Evolutionary conservation across 2,329 filamentous ascomycete species (phyloP).

Genomic region (Cladophialophora chaetospira): DNA sequence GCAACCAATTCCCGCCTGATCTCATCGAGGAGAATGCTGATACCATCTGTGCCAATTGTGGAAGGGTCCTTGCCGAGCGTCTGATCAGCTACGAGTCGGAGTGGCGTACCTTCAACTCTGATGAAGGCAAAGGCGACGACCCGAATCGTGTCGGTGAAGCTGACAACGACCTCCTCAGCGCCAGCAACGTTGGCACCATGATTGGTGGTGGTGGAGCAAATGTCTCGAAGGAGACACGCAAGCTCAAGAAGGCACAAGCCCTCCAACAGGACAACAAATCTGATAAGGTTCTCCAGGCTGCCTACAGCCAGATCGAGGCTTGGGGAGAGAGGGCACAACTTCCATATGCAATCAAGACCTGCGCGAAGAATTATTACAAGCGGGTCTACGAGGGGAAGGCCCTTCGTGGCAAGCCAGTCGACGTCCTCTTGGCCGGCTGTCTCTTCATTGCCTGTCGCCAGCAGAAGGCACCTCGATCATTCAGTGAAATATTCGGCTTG

Average conservation of each 20-base stretch:
- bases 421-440: conserved; percentile 91
- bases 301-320: conserved; percentile 83
- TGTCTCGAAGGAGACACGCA: conserved; percentile 58
- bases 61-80: conserved; percentile 83
- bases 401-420: conserved; percentile 93
- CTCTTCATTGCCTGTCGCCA: conserved; percentile 98
- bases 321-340: conserved; percentile 85
- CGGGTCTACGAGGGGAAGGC: conserved; percentile 87
- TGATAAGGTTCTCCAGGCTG: conserved; percentile 77
- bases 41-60: conserved; percentile 89
- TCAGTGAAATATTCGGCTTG: conserved; percentile 89
- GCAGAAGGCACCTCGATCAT: conserved; percentile 81
- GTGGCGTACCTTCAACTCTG: conserved; percentile 98
- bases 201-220: conserved; percentile 64
- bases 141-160: conserved; percentile 97
- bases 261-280: conserved; percentile 78
- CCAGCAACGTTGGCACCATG: conserved; percentile 41
- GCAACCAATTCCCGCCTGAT: conserved; percentile 87
- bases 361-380: conserved; percentile 94
- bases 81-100: conserved; percentile 96
- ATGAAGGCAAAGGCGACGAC: conserved; percentile 88
- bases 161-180: conserved; percentile 86
- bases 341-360: conserved; percentile 78
- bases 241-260: conserved; percentile 81
- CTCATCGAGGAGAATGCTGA: conserved; percentile 91